These are phyloP conservation scores for Thelonectria discophora DNA, from an alignment of 2,329 filamentous ascomycete species.

Conservation along the genomic window DNA sequence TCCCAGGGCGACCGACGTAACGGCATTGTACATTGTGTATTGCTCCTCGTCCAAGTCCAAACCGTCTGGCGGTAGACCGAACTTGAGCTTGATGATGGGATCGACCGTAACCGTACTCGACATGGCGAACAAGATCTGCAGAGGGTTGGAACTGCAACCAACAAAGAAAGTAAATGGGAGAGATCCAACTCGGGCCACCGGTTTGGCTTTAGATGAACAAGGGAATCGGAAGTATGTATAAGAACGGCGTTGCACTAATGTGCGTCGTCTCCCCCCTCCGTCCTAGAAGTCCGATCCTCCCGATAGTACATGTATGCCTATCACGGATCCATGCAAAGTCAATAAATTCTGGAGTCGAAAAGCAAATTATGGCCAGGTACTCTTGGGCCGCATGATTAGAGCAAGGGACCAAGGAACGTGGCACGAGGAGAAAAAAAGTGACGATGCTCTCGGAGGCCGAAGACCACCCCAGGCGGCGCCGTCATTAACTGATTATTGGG, in stretches of 20 bases:
- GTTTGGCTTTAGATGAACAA: conserved; percentile 3
- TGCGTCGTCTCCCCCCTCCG: background rate
- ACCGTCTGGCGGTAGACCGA: conserved; percentile 16
- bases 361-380: background rate
- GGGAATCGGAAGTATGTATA: background rate
- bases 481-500: conserved; percentile 2
- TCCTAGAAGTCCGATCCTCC: background rate
- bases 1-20: conserved; percentile 7
- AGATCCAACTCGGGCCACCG: conserved; percentile 8
- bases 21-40: conserved; percentile 10
- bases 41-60: conserved; percentile 7
- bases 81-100: conserved; percentile 10
- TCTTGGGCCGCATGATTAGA: conserved; percentile 8
- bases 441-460: background rate
- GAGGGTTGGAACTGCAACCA: background rate
- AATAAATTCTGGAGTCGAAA: background rate
- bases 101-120: conserved; percentile 6
- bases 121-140: conserved; percentile 9
- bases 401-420: conserved; percentile 11
- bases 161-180: conserved; percentile 1
- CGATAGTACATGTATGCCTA: background rate
- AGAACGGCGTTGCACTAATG: background rate
- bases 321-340: conserved; percentile 6
- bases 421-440: conserved; percentile 10
- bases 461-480: background rate